phyloP scores from a whole-genome alignment of 75 land plant species.

The Azolla pinnata region DNA sequence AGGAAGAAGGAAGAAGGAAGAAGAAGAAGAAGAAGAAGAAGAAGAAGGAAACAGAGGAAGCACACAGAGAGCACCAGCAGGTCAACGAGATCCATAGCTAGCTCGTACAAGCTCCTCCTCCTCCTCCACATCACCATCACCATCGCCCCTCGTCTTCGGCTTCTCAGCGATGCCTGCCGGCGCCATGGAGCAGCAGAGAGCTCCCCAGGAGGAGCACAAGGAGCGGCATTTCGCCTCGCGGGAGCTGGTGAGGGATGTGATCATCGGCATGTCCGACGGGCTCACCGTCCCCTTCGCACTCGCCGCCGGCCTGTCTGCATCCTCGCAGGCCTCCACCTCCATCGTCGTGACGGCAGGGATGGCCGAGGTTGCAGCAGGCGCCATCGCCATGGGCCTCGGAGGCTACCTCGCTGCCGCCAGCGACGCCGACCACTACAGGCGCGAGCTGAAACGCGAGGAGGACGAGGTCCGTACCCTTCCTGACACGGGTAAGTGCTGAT shows the following conservation, averaged over 20 bases:
- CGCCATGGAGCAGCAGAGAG: too few relatives aligned
- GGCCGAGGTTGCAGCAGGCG: slow-evolving; percentile 18
- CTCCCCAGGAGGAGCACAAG: slow-evolving; percentile 6
- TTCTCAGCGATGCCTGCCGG: too few relatives aligned
- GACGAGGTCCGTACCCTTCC: slow-evolving; percentile 13
- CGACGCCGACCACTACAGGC: slow-evolving; percentile 19
- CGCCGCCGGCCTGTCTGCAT: slow-evolving; percentile 20
- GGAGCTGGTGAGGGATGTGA: slow-evolving; percentile 22
- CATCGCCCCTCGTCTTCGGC: not conserved
- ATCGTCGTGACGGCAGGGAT: slow-evolving; percentile 21
- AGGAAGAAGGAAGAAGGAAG: too few relatives aligned
- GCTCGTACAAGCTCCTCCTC: too few relatives aligned
- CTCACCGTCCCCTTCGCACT: slow-evolving; percentile 24
- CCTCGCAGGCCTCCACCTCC: slow-evolving; percentile 14
- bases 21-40: too few relatives aligned
- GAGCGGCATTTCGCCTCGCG: slow-evolving; percentile 19
- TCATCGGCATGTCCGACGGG: slow-evolving; percentile 21
- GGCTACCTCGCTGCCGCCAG: slow-evolving; percentile 20
- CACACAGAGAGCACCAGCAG: too few relatives aligned
- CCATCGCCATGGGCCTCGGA: slow-evolving; percentile 26
- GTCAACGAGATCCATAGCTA: too few relatives aligned
- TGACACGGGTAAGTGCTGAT: slow-evolving; percentile 7
- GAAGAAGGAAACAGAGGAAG: too few relatives aligned
- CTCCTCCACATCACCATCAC: not conserved
- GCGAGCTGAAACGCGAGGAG: slow-evolving; percentile 15